Evolutionary conservation across 2,329 filamentous ascomycete species (phyloP).

Genomic region (Pezicula neosporulosa): DNA sequence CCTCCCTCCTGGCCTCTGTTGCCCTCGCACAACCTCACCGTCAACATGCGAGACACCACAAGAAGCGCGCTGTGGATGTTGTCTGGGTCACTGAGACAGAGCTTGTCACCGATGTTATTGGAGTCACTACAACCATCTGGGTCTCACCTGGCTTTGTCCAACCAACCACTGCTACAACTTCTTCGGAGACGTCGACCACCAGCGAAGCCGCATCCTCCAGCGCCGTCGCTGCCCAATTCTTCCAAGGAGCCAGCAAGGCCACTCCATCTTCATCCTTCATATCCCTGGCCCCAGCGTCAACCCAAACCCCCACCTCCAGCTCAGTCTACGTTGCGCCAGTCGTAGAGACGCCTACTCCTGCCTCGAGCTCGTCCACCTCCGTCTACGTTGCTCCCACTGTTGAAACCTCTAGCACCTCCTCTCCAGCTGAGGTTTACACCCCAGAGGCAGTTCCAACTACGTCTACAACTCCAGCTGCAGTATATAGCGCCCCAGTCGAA

Average conservation of each 20-base stretch:
- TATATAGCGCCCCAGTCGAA: slow-evolving; percentile 13
- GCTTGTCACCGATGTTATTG: slow-evolving; percentile 43
- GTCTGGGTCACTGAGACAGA: slow-evolving; percentile 46
- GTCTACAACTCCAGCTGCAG: slow-evolving; percentile 11
- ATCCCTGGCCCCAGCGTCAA: slow-evolving; percentile 14
- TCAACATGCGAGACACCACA: slow-evolving; percentile 28
- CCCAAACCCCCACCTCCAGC: slow-evolving; percentile 21
- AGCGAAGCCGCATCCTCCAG: background rate
- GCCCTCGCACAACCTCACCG: slow-evolving; percentile 29
- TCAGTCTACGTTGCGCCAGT: slow-evolving; percentile 22
- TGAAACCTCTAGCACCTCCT: slow-evolving; percentile 9
- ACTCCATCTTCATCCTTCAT: slow-evolving; percentile 2
- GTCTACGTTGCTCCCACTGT: slow-evolving; percentile 21
- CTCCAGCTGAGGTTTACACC: slow-evolving; percentile 3
- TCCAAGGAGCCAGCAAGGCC: background rate
- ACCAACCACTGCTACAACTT: slow-evolving; percentile 5
- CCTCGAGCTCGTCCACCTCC: slow-evolving; percentile 13
- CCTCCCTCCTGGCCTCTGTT: slow-evolving; percentile 23
- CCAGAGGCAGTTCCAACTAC: slow-evolving; percentile 2
- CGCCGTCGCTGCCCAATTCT: background rate
- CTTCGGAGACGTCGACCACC: background rate
- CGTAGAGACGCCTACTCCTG: slow-evolving; percentile 10
- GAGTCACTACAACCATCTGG: slow-evolving; percentile 34
- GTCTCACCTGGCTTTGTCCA: slow-evolving; percentile 27
- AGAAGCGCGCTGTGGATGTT: slow-evolving; percentile 26